A percentile compares a stretch with the other conserved stretches of the same genome.
Conservation (phyloP, 306 rosid species). For the Dalbergia cochinchinensis region DNA sequence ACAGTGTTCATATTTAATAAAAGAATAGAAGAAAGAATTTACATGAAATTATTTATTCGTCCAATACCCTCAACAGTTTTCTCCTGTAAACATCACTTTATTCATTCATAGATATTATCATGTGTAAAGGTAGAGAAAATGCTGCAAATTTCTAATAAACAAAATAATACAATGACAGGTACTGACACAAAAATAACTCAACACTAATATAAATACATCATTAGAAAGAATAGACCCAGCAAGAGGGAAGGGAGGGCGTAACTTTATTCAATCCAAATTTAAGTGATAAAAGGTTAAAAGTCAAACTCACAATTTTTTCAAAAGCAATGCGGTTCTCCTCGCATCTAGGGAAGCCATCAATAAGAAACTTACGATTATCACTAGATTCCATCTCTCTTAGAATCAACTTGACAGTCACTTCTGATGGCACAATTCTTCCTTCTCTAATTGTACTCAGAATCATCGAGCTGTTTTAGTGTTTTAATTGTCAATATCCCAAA, state of each 20-base stretch:
- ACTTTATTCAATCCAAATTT: constrained; percentile 21
- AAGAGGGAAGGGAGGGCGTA: constrained; percentile 6
- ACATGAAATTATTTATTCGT: constrained; percentile 22
- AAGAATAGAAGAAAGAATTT: constrained; percentile 24
- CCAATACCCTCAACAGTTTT: neutral
- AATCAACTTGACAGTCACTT: constrained; percentile 79
- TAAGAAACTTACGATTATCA: constrained; percentile 71
- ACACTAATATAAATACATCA: constrained; percentile 31
- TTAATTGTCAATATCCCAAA: constrained; percentile 41
- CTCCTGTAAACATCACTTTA: neutral
- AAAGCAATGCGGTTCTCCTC: constrained; percentile 92
- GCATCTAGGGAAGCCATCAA: constrained; percentile 93
- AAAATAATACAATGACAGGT: neutral
- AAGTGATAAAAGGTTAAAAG: constrained; percentile 34
- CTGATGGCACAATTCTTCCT: constrained; percentile 94
- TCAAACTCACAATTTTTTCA: constrained; percentile 76
- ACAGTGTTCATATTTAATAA: constrained; percentile 3
- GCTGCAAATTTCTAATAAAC: constrained; percentile 24
- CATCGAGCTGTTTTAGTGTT: constrained; percentile 69
- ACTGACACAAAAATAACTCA: constrained; percentile 35
- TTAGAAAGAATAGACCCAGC: neutral
- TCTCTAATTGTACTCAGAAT: constrained; percentile 75
- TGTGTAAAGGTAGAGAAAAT: constrained; percentile 20
- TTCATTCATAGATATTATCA: constrained; percentile 31
- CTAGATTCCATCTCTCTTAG: constrained; percentile 80